Evolutionary conservation across 176 grass and related monocot genomes (phyloP).

Genomic region (Phoenix roebelenii): DNA sequence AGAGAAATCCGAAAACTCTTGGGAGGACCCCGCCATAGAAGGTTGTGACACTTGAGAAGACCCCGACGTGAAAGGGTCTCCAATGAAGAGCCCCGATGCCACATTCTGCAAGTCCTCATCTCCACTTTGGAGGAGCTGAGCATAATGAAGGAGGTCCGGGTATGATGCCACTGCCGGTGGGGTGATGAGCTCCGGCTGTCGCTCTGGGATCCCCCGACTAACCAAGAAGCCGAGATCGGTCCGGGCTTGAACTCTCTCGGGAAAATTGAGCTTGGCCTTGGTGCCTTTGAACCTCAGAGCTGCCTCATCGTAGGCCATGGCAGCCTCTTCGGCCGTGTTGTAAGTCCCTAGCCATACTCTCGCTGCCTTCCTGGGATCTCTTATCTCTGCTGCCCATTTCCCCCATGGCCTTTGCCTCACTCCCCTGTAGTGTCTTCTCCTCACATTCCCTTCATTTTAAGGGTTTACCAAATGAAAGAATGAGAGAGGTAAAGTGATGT

Average conservation of each 20-base stretch:
- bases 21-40: conserved; percentile 17
- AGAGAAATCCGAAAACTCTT: conserved; percentile 49
- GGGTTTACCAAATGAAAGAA: too few relatives aligned
- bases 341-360: conserved; percentile 1
- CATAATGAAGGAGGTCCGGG: conserved; percentile 63
- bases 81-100: not conserved
- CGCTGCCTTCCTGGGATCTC: conserved; percentile 1
- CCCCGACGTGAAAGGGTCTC: not conserved
- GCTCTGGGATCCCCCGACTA: not conserved
- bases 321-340: not conserved
- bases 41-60: not conserved
- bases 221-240: not conserved
- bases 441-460: conserved; percentile 2
- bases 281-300: conserved; percentile 2
- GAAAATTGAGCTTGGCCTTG: conserved; percentile 12
- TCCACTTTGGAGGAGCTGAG: conserved; percentile 67
- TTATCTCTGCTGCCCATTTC: conserved; percentile 13
- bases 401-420: conserved; percentile 11
- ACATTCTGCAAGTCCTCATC: conserved; percentile 4
- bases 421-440: conserved; percentile 3
- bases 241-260: conserved; percentile 5
- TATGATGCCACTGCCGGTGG: not conserved
- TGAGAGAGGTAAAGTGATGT: too few relatives aligned
- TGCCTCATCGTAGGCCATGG: conserved; percentile 4
- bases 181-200: not conserved